A percentile compares a stretch with the other conserved stretches of the same genome.
Evolutionary conservation across 2,329 filamentous ascomycete species (phyloP).

Genomic region (Xylariaceae sp.): DNA sequence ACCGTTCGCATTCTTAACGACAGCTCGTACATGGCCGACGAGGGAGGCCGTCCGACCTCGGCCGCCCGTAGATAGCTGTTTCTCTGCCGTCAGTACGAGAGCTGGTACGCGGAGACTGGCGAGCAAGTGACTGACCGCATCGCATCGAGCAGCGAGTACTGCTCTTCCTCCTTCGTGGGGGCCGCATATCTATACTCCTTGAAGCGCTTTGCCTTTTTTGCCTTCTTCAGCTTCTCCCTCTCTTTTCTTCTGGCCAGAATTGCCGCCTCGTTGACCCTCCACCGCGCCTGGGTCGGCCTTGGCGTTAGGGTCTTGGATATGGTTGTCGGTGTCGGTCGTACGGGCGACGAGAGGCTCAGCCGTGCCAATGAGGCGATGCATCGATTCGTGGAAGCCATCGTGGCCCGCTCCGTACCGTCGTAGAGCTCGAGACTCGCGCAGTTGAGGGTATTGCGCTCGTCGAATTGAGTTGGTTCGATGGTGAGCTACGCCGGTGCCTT

Average conservation of each 20-base stretch:
- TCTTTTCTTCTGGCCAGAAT: constrained; percentile 27
- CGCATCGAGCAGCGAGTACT: constrained; percentile 82
- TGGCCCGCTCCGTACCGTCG: constrained; percentile 11
- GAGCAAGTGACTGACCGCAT: constrained; percentile 58
- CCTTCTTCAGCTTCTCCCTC: constrained; percentile 48
- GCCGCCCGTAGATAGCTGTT: constrained; percentile 79
- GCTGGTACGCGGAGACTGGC: constrained; percentile 3
- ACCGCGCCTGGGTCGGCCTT: constrained; percentile 36
- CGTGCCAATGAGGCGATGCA: constrained; percentile 49
- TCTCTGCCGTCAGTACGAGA: constrained; percentile 9
- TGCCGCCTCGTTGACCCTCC: constrained; percentile 23
- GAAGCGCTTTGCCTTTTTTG: constrained; percentile 55
- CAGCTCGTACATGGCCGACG: constrained; percentile 78
- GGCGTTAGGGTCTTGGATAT: constrained; percentile 46
- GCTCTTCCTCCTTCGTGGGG: constrained; percentile 53
- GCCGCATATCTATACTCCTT: constrained; percentile 57
- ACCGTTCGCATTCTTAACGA: constrained; percentile 73
- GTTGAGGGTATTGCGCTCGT: too few relatives aligned
- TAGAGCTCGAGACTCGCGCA: too few relatives aligned
- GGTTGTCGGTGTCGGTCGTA: constrained; percentile 33
- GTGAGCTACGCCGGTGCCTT: too few relatives aligned
- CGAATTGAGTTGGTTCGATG: too few relatives aligned
- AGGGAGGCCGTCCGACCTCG: constrained; percentile 76
- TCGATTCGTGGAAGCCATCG: constrained; percentile 45
- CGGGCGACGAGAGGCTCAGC: constrained; percentile 34